Evolutionary conservation across 306 rosid genomes (phyloP).

Genomic region (Sechiopsis laciniata): DNA sequence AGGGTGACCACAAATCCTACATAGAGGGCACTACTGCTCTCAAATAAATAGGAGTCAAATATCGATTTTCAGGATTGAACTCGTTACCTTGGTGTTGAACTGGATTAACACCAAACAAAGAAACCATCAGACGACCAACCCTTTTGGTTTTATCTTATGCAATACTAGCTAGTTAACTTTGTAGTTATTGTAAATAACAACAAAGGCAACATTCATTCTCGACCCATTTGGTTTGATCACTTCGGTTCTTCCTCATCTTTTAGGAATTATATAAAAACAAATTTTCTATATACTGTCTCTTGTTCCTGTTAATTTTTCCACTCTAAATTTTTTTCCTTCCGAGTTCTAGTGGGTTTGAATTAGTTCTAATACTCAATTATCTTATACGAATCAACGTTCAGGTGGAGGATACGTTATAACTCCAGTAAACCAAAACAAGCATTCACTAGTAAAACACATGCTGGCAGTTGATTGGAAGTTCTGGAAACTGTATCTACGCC

Average conservation of each 20-base stretch:
- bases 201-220: background rate
- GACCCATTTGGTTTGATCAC: constrained; percentile 1
- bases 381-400: constrained; percentile 25
- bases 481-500: constrained; percentile 65
- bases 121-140: too few species aligned
- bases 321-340: background rate
- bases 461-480: constrained; percentile 87
- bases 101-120: too few species aligned
- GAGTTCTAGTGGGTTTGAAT: background rate
- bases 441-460: constrained; percentile 77
- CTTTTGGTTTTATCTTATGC: constrained; percentile 23
- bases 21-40: too few species aligned
- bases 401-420: constrained; percentile 91
- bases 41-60: too few species aligned
- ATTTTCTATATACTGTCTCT: background rate
- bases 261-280: constrained; percentile 9
- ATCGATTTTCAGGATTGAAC: too few species aligned
- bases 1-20: too few species aligned
- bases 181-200: constrained; percentile 7
- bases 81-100: too few species aligned
- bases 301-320: background rate
- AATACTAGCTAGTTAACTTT: constrained; percentile 27
- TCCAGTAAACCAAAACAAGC: constrained; percentile 65
- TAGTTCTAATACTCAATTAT: constrained; percentile 5
- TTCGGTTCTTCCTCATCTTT: background rate